A percentile compares a stretch with the other conserved stretches of the same genome.
Conservation (phyloP, 2,329 filamentous ascomycete species). For the Pseudofabraea citricarpa region DNA sequence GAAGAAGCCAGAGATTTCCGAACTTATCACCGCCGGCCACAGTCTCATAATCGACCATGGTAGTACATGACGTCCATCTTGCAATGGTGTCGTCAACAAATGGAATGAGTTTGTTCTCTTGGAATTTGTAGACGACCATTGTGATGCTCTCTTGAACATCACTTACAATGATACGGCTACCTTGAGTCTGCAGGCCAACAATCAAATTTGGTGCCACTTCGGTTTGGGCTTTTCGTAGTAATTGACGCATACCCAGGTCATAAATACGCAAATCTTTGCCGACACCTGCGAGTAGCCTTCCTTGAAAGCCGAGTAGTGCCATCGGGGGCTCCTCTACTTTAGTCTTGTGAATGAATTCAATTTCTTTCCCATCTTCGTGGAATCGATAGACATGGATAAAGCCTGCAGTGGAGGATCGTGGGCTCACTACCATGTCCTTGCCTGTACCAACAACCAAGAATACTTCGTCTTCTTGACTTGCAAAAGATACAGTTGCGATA, state of each 20-base stretch:
- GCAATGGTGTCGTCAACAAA: constrained; percentile 88
- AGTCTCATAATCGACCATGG: constrained; percentile 98
- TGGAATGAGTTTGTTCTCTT: constrained; percentile 86
- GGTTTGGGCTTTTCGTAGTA: constrained; percentile 87
- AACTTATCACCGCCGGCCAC: constrained; percentile 95
- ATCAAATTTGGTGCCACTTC: constrained; percentile 79
- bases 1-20: constrained; percentile 89
- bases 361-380: constrained; percentile 75
- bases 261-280: constrained; percentile 81
- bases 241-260: constrained; percentile 86
- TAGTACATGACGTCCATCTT: constrained; percentile 83
- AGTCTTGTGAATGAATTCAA: constrained; percentile 96
- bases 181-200: constrained; percentile 82
- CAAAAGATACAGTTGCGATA: constrained; percentile 77
- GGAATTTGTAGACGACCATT: constrained; percentile 88
- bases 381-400: constrained; percentile 93
- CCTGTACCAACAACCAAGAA: constrained; percentile 94
- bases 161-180: constrained; percentile 84
- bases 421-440: constrained; percentile 79
- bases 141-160: constrained; percentile 91
- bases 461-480: constrained; percentile 80
- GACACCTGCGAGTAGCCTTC: constrained; percentile 79
- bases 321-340: constrained; percentile 84
- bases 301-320: constrained; percentile 90
- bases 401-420: constrained; percentile 69